Evolutionary conservation across 2,329 filamentous ascomycete species (phyloP).

Genomic region (Paraconiothyrium sp.): DNA sequence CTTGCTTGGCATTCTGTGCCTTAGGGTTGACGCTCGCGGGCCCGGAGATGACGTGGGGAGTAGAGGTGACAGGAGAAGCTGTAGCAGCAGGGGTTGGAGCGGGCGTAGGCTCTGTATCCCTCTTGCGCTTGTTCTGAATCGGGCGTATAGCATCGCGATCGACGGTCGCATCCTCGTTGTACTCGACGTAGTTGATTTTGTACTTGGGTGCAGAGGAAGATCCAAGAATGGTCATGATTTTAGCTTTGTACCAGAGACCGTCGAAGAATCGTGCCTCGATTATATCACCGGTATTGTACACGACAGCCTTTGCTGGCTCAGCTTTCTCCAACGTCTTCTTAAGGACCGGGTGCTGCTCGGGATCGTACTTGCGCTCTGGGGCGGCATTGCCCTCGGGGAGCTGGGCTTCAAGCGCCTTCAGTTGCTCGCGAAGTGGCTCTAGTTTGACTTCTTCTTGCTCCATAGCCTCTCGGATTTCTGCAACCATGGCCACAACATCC

Average conservation of each 20-base stretch:
- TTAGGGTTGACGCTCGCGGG: constrained; percentile 72
- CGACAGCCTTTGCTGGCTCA: constrained; percentile 53
- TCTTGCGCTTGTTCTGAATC: constrained; percentile 62
- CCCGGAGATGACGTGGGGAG: constrained; percentile 68
- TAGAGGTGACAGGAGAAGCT: constrained; percentile 50
- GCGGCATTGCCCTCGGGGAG: constrained; percentile 53
- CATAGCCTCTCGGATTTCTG: constrained; percentile 85
- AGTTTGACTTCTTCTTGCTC: constrained; percentile 80
- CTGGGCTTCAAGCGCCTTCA: constrained; percentile 64
- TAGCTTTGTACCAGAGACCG: constrained; percentile 88
- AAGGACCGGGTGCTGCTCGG: constrained; percentile 82
- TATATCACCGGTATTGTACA: constrained; percentile 87
- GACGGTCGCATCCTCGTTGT: constrained; percentile 86
- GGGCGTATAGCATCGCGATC: constrained; percentile 54
- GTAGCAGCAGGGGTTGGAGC: constrained; percentile 52
- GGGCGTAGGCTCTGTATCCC: constrained; percentile 83
- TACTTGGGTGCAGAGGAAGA: constrained; percentile 92
- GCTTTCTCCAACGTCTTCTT: constrained; percentile 56
- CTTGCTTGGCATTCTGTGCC: constrained; percentile 71
- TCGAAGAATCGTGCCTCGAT: constrained; percentile 69
- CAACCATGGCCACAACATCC: constrained; percentile 79
- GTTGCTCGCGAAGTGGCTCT: constrained; percentile 70
- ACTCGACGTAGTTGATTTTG: constrained; percentile 93
- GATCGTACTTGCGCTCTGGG: constrained; percentile 72
- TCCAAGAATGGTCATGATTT: constrained; percentile 92